Evolutionary conservation across 768 basidiomycete genomes (phyloP).

Genomic region (Pilatotrama ljubarskyi): DNA sequence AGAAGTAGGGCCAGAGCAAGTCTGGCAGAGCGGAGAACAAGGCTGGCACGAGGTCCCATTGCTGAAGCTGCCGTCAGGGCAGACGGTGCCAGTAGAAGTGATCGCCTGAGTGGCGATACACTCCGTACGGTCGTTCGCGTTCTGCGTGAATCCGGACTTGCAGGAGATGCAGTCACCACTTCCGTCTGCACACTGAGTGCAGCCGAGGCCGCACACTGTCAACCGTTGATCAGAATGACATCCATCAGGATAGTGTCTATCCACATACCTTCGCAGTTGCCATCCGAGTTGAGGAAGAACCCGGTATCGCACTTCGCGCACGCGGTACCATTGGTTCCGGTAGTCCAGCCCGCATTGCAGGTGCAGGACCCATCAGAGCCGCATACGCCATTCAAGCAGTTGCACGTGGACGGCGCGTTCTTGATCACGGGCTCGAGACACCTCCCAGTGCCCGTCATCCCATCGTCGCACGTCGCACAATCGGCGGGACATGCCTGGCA

Average conservation of each 20-base stretch:
- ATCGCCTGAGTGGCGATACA: constrained; percentile 57
- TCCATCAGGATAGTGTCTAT: background rate
- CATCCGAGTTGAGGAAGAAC: constrained; percentile 69
- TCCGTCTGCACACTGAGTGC: constrained; percentile 63
- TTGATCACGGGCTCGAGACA: constrained; percentile 56
- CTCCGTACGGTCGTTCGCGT: constrained; percentile 63
- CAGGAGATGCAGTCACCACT: constrained; percentile 76
- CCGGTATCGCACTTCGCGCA: constrained; percentile 76
- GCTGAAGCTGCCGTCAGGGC: constrained; percentile 68
- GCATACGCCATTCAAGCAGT: constrained; percentile 83
- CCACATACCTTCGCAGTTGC: constrained; percentile 72
- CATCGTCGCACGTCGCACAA: constrained; percentile 75
- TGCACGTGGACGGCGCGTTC: constrained; percentile 66
- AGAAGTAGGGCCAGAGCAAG: constrained; percentile 68
- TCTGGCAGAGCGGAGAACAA: constrained; percentile 68
- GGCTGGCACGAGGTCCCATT: constrained; percentile 51
- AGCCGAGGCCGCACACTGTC: constrained; percentile 72
- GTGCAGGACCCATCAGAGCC: constrained; percentile 65
- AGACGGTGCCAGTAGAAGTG: constrained; percentile 53
- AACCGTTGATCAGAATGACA: background rate
- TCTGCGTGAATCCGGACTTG: constrained; percentile 65
- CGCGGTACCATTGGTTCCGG: constrained; percentile 67
- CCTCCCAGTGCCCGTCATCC: constrained; percentile 72
- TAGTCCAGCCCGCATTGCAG: constrained; percentile 78
- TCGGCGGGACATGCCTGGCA: constrained; percentile 71